phyloP scores from a whole-genome alignment of 2,329 filamentous ascomycete species.

The Exophiala oligosperma region DNA sequence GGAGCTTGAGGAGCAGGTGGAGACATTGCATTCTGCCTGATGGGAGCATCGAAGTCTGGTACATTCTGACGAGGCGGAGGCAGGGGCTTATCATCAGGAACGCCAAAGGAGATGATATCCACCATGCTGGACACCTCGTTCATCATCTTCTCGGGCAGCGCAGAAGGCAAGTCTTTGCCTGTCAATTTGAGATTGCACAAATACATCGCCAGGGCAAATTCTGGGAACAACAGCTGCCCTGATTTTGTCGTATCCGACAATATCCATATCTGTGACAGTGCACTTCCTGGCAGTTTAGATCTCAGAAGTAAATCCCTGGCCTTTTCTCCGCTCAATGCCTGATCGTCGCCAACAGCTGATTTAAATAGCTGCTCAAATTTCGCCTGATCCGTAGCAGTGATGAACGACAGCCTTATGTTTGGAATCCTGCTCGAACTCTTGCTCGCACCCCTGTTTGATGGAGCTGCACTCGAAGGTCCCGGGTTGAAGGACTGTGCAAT shows the following conservation, averaged over 20 bases:
- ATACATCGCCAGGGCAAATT: conserved; percentile 98
- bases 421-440: conserved; percentile 72
- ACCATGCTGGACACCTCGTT: conserved; percentile 99
- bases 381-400: conserved; percentile 89
- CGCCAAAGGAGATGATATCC: conserved; percentile 95
- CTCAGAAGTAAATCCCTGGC: conserved; percentile 85
- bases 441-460: conserved; percentile 63
- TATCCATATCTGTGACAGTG: conserved; percentile 91
- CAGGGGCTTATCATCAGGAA: conserved; percentile 68
- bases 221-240: conserved; percentile 92
- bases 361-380: conserved; percentile 99
- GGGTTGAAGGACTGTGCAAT: conserved; percentile 64
- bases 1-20: conserved; percentile 63
- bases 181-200: conserved; percentile 92
- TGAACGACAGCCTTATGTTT: conserved; percentile 91
- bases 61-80: conserved; percentile 61
- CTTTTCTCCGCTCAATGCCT: conserved; percentile 87
- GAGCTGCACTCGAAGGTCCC: conserved; percentile 50
- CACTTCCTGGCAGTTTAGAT: conserved; percentile 83
- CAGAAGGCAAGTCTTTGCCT: conserved; percentile 74
- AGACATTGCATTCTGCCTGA: conserved; percentile 49
- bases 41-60: conserved; percentile 66
- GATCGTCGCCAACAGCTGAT: conserved; percentile 80
- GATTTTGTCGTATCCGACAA: conserved; percentile 94
- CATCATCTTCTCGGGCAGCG: conserved; percentile 79